Percentiles rank a stretch among this genome's conserved stretches.
Conservation (phyloP, 805 yeast genomes). For the Lipomyces kockii region DNA sequence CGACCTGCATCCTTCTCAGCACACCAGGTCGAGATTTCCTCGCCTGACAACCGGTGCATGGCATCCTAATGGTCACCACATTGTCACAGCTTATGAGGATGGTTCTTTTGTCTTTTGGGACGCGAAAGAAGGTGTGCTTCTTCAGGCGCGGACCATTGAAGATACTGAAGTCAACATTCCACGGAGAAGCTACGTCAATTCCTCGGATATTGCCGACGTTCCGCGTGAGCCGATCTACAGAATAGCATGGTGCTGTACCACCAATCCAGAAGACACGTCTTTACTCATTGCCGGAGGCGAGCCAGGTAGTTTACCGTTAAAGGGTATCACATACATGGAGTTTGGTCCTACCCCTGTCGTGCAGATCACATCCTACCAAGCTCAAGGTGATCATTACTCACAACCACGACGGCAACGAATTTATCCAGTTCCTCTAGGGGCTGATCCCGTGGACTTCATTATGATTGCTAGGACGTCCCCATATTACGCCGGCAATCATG, state of each 20-base stretch:
- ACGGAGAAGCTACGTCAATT: conserved; percentile 34
- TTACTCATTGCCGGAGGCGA: conserved; percentile 74
- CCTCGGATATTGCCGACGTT: conserved; percentile 7
- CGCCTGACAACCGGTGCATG: conserved; percentile 61
- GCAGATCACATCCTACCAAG: conserved; percentile 78
- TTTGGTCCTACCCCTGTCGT: conserved; percentile 82
- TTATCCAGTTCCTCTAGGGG: conserved; percentile 57
- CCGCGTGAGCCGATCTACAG: conserved; percentile 50
- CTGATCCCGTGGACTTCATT: conserved; percentile 53
- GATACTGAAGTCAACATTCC: conserved; percentile 69
- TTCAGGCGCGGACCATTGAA: conserved; percentile 73
- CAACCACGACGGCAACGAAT: conserved; percentile 60
- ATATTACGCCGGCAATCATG: conserved; percentile 77
- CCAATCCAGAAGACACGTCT: conserved; percentile 80
- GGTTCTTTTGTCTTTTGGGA: conserved; percentile 94
- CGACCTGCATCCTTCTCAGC: conserved; percentile 46
- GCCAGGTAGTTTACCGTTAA: conserved; percentile 48
- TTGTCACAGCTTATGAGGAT: conserved; percentile 77
- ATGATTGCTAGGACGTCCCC: conserved; percentile 70
- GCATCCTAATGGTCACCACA: conserved; percentile 92
- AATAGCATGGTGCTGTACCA: conserved; percentile 77
- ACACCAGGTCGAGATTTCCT: conserved; percentile 47
- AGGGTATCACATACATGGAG: conserved; percentile 62
- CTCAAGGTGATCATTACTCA: conserved; percentile 78
- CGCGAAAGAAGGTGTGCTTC: conserved; percentile 69